A percentile compares a stretch with the other conserved stretches of the same genome.
Evolutionary conservation across 345 rosid species (phyloP).

Genomic region (Odontarrhena argentea): DNA sequence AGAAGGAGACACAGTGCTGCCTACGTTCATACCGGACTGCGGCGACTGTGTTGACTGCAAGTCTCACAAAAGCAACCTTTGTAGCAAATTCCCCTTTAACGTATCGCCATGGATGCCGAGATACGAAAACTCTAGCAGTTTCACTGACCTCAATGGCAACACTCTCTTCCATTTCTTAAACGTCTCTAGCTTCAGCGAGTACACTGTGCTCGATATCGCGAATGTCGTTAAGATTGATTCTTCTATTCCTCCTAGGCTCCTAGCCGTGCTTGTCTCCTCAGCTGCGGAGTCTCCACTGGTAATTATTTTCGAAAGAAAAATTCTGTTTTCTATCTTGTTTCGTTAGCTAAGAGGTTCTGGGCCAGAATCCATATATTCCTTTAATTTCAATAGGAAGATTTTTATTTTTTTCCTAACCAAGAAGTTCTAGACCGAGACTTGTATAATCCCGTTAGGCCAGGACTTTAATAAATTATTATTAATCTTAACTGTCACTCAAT

Average conservation of each 20-base stretch:
- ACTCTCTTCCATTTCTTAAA: constrained; percentile 64
- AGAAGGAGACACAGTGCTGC: constrained; percentile 73
- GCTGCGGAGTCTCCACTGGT: constrained; percentile 94
- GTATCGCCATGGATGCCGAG: constrained; percentile 83
- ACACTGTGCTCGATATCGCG: constrained; percentile 72
- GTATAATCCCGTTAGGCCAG: no score
- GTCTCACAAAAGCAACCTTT: constrained; percentile 75
- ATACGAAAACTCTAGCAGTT: constrained; percentile 62
- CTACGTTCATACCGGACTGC: constrained; percentile 73
- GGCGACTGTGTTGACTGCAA: constrained; percentile 70
- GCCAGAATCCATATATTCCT: no score
- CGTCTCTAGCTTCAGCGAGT: constrained; percentile 79
- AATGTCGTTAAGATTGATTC: constrained; percentile 69
- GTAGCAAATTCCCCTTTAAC: constrained; percentile 67
- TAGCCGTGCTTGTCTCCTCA: constrained; percentile 73
- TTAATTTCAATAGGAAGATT: not conserved
- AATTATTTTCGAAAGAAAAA: not conserved
- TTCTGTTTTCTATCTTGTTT: no score
- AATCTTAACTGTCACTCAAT: no score
- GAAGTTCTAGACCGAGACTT: no score
- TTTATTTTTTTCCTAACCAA: not conserved
- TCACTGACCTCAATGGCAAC: constrained; percentile 73
- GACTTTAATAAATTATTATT: no score
- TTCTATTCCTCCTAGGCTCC: constrained; percentile 51
- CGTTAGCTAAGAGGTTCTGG: no score